Evolutionary conservation across 306 rosid species (phyloP), one percentile per base, ranked within the genome.

Genomic region (Myrica gale): DNA sequence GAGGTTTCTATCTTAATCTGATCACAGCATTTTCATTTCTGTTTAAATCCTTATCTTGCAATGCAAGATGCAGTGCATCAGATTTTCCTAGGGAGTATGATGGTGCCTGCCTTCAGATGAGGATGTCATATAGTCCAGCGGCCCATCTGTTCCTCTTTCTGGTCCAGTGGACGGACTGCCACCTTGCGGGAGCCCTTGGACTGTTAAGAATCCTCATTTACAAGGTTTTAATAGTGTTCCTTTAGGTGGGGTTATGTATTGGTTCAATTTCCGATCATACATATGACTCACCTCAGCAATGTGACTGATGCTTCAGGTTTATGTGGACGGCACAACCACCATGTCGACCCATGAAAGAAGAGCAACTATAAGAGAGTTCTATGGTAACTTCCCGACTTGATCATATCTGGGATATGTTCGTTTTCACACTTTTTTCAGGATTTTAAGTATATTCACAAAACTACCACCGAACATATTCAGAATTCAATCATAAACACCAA

Each of bases 101-200:
- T 67, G 98, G 98, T 68, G 96, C 98, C 12, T 91, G 97, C 81
- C 90, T 94, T 86, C 98, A 94, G 88, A 94, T 94, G 98, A 88
- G 98, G 87, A 90, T 94, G 94, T 94, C 98, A 4, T 94, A 94
- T 81, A 94, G 98, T 86, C 96, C 97, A 10, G 97, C 96, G 19
- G 98, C 97, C 15, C 98, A 92, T 78, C 73, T 94, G 57, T 94
- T 94, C 84, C 96, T 94, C 32, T 94, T 94, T 78, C 83, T 94
- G 67, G 96, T 94, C 74, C 97, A 94, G 67, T 94, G 98, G 98
- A 90, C 97, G 44, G 97, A 91, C 71, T 94, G 97, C 89, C 81
- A 88, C 84, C 98, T 94, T 9, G 98, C 98, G 0, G 98, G 96
- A 68, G 91, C 95, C 17, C 97, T 94, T 53, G 98, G 98, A 77